phyloP scores from a whole-genome alignment of 164 flowering plant species.

The Tetrastigma voinierianum region DNA sequence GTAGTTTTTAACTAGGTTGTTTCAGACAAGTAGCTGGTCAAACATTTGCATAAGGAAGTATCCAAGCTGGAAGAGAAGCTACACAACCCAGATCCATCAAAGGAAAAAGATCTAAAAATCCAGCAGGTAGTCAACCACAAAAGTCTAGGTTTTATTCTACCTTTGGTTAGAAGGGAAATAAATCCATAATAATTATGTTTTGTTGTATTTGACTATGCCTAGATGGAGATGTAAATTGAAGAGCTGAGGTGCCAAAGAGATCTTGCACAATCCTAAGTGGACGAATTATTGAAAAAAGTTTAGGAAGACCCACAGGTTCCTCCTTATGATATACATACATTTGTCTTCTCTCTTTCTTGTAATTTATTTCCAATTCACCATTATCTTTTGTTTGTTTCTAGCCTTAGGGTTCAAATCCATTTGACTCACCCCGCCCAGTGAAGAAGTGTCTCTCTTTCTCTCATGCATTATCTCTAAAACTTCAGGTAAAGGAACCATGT shows the following conservation, averaged over 20 bases:
- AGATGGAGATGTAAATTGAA: constrained; percentile 95
- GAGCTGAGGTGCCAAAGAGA: constrained; percentile 83
- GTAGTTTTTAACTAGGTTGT: constrained; percentile 69
- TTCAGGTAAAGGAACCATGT: constrained; percentile 37
- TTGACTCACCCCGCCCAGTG: constrained; percentile 52
- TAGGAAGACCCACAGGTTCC: constrained; percentile 45
- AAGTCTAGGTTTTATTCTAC: neutral
- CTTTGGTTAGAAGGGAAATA: neutral
- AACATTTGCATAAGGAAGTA: constrained; percentile 93
- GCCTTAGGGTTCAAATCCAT: constrained; percentile 43
- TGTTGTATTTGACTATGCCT: neutral
- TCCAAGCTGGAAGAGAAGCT: constrained; percentile 93
- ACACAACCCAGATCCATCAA: constrained; percentile 80
- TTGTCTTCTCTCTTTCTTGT: neutral
- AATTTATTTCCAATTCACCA: neutral
- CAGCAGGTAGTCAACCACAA: constrained; percentile 51
- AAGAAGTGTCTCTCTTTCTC: constrained; percentile 86
- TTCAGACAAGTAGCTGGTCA: constrained; percentile 89
- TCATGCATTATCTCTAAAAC: constrained; percentile 39
- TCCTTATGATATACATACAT: neutral
- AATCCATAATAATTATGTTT: neutral
- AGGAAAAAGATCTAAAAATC: constrained; percentile 81
- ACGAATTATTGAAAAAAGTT: constrained; percentile 64
- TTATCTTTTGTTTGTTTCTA: neutral
- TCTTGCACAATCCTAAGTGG: constrained; percentile 60